phyloP scores from a whole-genome alignment of 306 rosid genomes.

The Inga laurina region DNA sequence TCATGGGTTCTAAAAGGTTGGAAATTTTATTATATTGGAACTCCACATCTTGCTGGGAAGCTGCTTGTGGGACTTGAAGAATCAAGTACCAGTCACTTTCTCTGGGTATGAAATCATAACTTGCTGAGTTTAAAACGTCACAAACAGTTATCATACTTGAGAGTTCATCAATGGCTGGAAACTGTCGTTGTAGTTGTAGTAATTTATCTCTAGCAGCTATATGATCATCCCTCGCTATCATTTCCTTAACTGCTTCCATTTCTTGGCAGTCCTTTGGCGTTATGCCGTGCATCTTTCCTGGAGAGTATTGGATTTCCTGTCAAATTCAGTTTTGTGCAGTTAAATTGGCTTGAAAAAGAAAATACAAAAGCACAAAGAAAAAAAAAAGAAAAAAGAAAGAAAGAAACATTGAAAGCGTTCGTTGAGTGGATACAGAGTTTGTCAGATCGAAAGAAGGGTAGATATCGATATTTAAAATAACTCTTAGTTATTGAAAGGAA shows the following conservation, averaged over 20 bases:
- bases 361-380: neutral
- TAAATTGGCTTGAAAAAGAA: neutral
- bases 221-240: neutral
- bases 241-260: neutral
- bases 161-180: constrained; percentile 10
- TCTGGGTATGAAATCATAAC: neutral
- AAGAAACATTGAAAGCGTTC: neutral
- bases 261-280: neutral
- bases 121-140: constrained; percentile 18
- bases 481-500: neutral
- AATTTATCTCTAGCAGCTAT: neutral
- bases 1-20: neutral
- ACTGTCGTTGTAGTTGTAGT: neutral
- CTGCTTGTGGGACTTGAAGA: constrained; percentile 13
- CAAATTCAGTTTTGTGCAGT: neutral
- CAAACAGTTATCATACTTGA: neutral
- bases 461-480: neutral
- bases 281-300: neutral
- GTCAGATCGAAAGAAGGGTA: neutral
- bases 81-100: constrained; percentile 14
- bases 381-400: no score
- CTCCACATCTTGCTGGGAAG: neutral
- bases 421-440: neutral
- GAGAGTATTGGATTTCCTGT: neutral
- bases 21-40: constrained; percentile 9